Percentiles rank a stretch among this genome's conserved stretches.
Conservation (phyloP, 2,329 filamentous ascomycete genomes). For the Colletotrichum navitas region DNA sequence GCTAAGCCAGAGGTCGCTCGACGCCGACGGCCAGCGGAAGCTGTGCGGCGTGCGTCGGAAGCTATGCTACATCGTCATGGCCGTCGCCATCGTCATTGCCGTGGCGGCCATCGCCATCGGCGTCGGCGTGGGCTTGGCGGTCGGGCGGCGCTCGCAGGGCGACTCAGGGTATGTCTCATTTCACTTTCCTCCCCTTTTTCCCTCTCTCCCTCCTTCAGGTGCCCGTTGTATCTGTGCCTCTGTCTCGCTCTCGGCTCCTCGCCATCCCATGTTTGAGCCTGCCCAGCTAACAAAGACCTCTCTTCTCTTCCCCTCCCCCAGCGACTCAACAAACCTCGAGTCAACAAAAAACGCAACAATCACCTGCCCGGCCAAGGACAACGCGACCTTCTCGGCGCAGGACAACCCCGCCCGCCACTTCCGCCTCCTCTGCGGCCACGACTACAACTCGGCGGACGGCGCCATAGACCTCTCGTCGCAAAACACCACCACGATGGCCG, state of each 20-base stretch:
- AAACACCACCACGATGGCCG: slow-evolving; percentile 42
- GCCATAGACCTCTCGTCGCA: slow-evolving; percentile 37
- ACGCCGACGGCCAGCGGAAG: slow-evolving; percentile 19
- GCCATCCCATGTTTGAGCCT: too few species aligned
- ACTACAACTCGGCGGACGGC: slow-evolving; percentile 42
- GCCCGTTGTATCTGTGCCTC: neutral
- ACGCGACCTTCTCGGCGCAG: slow-evolving; percentile 33
- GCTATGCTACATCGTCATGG: slow-evolving; percentile 44
- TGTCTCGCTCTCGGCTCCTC: neutral
- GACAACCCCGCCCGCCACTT: slow-evolving; percentile 31
- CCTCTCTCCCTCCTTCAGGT: neutral
- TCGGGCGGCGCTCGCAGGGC: slow-evolving; percentile 19
- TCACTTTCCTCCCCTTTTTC: too few species aligned
- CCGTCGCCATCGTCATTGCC: slow-evolving; percentile 41
- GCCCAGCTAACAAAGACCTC: neutral
- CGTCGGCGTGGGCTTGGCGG: slow-evolving; percentile 44
- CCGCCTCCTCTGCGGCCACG: slow-evolving; percentile 43
- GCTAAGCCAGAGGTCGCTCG: neutral
- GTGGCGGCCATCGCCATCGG: slow-evolving; percentile 45
- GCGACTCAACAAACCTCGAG: slow-evolving; percentile 7
- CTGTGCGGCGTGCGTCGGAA: slow-evolving; percentile 45
- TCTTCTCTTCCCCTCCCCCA: neutral
- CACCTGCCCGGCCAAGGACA: slow-evolving; percentile 41
- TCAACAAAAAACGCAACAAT: slow-evolving; percentile 36
- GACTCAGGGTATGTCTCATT: slow-evolving; percentile 16